These are phyloP conservation scores for Schizochytrium sp. DNA, from an alignment of 108 stramenopile genomes.

Conservation along the genomic window DNA sequence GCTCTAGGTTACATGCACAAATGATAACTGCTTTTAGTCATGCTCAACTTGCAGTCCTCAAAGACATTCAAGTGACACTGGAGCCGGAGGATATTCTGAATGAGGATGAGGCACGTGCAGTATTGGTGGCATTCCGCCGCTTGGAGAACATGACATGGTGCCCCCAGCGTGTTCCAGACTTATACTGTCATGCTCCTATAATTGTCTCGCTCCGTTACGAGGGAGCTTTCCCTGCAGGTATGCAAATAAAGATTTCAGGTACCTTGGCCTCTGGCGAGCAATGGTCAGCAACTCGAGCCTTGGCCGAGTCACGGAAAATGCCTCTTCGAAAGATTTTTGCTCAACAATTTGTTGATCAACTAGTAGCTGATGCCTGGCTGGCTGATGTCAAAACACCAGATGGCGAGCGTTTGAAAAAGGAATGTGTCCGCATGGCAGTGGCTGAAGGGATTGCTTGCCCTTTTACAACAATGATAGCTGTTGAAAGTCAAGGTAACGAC, in stretches of 20 bases:
- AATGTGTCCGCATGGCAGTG: background rate
- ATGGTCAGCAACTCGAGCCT: background rate
- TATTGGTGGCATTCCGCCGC: background rate
- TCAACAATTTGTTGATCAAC: conserved; percentile 33
- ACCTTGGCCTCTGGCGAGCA: conserved; percentile 27
- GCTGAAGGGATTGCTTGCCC: conserved; percentile 30
- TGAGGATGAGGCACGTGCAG: background rate
- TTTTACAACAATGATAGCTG: background rate
- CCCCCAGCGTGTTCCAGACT: conserved; percentile 5
- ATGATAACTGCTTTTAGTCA: conserved; percentile 9
- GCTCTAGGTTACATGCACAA: background rate
- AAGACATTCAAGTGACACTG: background rate
- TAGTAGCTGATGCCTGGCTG: conserved; percentile 58
- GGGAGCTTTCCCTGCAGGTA: background rate
- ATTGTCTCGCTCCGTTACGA: background rate
- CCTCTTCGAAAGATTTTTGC: conserved; percentile 39
- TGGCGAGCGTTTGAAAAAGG: background rate
- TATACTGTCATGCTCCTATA: conserved; percentile 43
- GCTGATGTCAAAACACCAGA: conserved; percentile 22
- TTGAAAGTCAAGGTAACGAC: background rate
- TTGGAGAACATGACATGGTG: conserved; percentile 5
- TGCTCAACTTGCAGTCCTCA: conserved; percentile 29
- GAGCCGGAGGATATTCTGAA: background rate
- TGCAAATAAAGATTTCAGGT: background rate
- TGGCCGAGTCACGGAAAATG: background rate